These are phyloP conservation scores for Fusarium piperis DNA, from an alignment of 2,329 filamentous ascomycete genomes.

Conservation along the genomic window DNA sequence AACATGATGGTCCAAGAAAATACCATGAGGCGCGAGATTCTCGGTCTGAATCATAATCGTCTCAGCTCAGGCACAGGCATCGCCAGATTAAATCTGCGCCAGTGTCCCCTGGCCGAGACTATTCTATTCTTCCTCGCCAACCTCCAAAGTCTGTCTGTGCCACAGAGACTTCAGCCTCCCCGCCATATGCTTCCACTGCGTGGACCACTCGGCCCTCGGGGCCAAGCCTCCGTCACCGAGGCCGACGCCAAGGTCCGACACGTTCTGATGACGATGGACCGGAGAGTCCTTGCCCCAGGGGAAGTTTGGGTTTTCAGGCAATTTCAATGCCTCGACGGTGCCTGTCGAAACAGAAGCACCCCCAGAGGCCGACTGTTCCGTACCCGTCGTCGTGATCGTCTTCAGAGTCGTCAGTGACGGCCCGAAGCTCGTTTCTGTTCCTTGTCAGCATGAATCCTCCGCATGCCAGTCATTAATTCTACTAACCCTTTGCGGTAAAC, in stretches of 20 bases:
- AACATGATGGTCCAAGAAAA: constrained; percentile 24
- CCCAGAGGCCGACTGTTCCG: constrained; percentile 4
- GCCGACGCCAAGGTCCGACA: constrained; percentile 39
- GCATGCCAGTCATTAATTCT: not conserved
- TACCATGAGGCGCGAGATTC: constrained; percentile 7
- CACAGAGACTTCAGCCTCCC: constrained; percentile 27
- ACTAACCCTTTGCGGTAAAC: constrained; percentile 26
- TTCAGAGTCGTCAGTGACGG: constrained; percentile 33
- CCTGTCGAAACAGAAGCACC: constrained; percentile 28
- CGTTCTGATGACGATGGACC: constrained; percentile 48
- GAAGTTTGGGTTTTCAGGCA: constrained; percentile 47
- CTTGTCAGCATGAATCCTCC: constrained; percentile 4
- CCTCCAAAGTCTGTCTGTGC: constrained; percentile 7
- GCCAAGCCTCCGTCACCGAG: constrained; percentile 15
- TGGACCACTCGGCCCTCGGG: constrained; percentile 11
- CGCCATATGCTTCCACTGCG: constrained; percentile 26
- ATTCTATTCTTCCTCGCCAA: not conserved
- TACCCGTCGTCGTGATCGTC: constrained; percentile 27
- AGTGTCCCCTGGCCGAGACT: not conserved
- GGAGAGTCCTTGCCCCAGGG: constrained; percentile 51
- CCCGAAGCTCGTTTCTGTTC: constrained; percentile 7
- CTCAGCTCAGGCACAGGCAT: not conserved
- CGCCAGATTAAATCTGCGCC: not conserved
- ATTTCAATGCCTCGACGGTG: constrained; percentile 9
- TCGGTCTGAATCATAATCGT: not conserved